phyloP scores from a whole-genome alignment of 169 alveolate genomes.

The Blepharisma undulans region DNA sequence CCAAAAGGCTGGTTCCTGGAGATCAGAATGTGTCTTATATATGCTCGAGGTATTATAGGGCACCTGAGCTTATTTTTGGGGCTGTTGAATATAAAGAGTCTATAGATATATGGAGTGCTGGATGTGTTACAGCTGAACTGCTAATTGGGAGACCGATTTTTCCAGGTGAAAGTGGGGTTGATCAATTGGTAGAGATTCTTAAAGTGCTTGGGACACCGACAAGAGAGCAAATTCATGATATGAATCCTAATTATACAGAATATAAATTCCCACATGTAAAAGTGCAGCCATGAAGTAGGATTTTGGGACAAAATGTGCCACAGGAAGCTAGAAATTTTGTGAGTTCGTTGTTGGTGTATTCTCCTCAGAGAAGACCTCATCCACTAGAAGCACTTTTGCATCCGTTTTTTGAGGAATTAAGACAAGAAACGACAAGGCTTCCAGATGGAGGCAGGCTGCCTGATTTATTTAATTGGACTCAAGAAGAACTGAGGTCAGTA shows the following conservation, averaged over 20 bases:
- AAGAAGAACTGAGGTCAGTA: not conserved
- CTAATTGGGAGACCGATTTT: constrained; percentile 79
- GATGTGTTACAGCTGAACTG: constrained; percentile 88
- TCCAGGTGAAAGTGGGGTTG: constrained; percentile 70
- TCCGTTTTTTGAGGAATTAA: constrained; percentile 93
- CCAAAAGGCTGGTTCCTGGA: constrained; percentile 92
- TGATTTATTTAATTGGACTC: constrained; percentile 20
- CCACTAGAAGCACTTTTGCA: constrained; percentile 91
- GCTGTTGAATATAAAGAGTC: constrained; percentile 96
- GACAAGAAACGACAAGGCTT: constrained; percentile 68
- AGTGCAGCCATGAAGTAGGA: constrained; percentile 81
- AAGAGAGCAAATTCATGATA: constrained; percentile 89
- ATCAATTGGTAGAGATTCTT: constrained; percentile 90
- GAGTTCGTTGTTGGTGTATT: constrained; percentile 79
- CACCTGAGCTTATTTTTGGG: constrained; percentile 99
- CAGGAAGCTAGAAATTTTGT: constrained; percentile 84
- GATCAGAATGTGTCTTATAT: constrained; percentile 94
- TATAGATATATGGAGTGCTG: constrained; percentile 90
- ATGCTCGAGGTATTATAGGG: constrained; percentile 98
- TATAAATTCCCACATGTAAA: constrained; percentile 90
- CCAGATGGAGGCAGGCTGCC: constrained; percentile 13
- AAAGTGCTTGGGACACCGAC: constrained; percentile 95
- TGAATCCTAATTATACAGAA: constrained; percentile 94
- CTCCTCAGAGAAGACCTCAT: constrained; percentile 84
- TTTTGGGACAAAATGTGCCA: constrained; percentile 80